Evolutionary conservation across 805 yeast species (phyloP).

Genomic region (Lipomyces mesembrius): DNA sequence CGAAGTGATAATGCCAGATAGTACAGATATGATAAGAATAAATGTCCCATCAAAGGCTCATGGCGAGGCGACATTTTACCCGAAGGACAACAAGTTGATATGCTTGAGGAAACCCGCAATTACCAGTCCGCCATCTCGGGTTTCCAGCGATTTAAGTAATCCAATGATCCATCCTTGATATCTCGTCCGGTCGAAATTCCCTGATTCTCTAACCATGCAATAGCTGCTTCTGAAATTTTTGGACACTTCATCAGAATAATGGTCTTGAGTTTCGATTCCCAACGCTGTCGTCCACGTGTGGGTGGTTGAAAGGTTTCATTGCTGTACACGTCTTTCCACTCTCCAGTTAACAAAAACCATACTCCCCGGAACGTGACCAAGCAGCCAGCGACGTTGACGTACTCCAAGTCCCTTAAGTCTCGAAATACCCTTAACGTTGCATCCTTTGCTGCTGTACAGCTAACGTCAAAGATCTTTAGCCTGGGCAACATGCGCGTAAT

Average conservation of each 20-base stretch:
- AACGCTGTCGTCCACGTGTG: neutral
- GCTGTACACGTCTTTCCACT: neutral
- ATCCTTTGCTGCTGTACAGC: constrained; percentile 16
- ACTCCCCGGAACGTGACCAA: constrained; percentile 8
- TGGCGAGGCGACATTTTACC: too few species aligned
- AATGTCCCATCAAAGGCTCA: too few species aligned
- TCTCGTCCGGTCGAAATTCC: constrained; percentile 10
- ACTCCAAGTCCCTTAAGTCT: constrained; percentile 6
- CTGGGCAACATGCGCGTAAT: constrained; percentile 10
- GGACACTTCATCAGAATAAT: constrained; percentile 15
- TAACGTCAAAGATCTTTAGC: constrained; percentile 10
- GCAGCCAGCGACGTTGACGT: constrained; percentile 18
- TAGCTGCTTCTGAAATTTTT: neutral
- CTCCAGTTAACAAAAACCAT: constrained; percentile 8
- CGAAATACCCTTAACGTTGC: constrained; percentile 5
- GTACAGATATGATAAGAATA: too few species aligned
- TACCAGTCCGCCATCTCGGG: too few species aligned
- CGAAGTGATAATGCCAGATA: too few species aligned
- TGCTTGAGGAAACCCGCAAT: too few species aligned
- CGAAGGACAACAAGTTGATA: too few species aligned
- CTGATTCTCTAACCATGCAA: constrained; percentile 12
- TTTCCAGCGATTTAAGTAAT: too few species aligned
- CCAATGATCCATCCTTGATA: neutral
- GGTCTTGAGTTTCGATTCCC: neutral
- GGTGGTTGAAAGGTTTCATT: too few species aligned